phyloP scores from a whole-genome alignment of 108 stramenopile genomes.

The Pseudonitzschia multistriata region DNA sequence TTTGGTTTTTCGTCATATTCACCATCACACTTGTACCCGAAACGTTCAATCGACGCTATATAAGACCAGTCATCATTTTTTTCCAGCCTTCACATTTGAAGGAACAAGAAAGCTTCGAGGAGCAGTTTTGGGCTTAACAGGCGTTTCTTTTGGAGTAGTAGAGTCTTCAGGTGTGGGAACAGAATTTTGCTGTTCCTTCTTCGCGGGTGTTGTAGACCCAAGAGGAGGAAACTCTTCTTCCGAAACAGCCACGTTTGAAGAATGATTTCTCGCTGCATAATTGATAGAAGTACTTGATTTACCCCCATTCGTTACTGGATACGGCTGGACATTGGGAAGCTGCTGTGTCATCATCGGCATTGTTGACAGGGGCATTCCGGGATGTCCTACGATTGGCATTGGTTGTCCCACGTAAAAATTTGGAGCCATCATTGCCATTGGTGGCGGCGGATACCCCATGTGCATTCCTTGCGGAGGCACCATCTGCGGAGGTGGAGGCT shows the following conservation, averaged over 20 bases:
- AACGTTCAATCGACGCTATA: neutral
- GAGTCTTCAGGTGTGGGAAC: neutral
- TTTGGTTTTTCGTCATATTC: neutral
- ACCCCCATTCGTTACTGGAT: neutral
- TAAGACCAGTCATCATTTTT: neutral
- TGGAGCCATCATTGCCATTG: constrained; percentile 14
- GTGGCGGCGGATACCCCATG: constrained; percentile 9
- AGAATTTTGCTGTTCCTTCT: constrained; percentile 11
- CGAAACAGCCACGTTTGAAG: constrained; percentile 12
- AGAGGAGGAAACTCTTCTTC: constrained; percentile 42
- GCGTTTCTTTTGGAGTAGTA: neutral
- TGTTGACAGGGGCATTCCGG: constrained; percentile 18
- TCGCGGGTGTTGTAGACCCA: constrained; percentile 16
- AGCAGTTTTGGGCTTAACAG: neutral
- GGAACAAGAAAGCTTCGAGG: constrained; percentile 11
- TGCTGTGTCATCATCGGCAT: constrained; percentile 18
- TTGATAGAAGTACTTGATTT: neutral
- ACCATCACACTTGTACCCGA: neutral
- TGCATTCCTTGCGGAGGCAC: constrained; percentile 15
- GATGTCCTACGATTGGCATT: constrained; percentile 19
- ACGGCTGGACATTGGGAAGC: constrained; percentile 1
- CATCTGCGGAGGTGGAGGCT: constrained; percentile 25
- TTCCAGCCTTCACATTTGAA: neutral
- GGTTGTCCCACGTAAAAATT: constrained; percentile 11
- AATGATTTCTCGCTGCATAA: neutral